Evolutionary conservation across 1,284 basidiomycete genomes (phyloP), one percentile per base, ranked within the genome.

Genomic region (Marasmius oreades): DNA sequence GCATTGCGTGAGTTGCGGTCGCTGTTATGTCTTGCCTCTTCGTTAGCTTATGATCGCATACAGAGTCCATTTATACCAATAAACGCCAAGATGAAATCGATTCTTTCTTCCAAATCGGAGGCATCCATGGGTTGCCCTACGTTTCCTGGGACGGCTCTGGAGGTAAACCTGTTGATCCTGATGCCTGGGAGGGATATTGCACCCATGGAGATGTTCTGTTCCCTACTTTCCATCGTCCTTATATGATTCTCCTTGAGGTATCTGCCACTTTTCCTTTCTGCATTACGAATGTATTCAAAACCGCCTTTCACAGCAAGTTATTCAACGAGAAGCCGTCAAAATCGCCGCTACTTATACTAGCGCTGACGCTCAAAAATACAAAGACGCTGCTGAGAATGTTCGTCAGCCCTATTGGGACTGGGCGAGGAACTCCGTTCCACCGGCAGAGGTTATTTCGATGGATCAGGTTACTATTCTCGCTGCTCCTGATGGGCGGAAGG

Each of bases 321-420:
- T 81, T 14, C 71, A 76, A 36, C 58, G 64, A 2, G 66, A 71
- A 24, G 77, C 77, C 1, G 55, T 64, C 18, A 59, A 64, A 3
- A 74, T 79, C n/a, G 78, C 79, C 0, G 59, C 61, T 1, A 70
- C 64, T 0, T 80, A 80, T 64, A 69, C 66, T n/a, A n/a, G n/a
- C 0, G 67, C 66, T 1, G 64, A 78, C 45, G 55, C 66, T 52
- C 59, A 55, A 2, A 63, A 51, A 5, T 80, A 74, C 75, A 53
- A 67, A 42, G 55, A 66, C 26, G 75, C 76, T 1, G 77, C 78
- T 2, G 51, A 58, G 20, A 59, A 71, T 22, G 66, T 81, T 26
- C 73, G 79, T 28, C 69, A 72, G 47, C 78, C 79, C 0, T 80
- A 72, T 65, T 81, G 78, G 79, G 80, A 82, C 61, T 82, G 80